Conservation (phyloP, 805 yeast species). For the Allodekkera sacchari region DNA sequence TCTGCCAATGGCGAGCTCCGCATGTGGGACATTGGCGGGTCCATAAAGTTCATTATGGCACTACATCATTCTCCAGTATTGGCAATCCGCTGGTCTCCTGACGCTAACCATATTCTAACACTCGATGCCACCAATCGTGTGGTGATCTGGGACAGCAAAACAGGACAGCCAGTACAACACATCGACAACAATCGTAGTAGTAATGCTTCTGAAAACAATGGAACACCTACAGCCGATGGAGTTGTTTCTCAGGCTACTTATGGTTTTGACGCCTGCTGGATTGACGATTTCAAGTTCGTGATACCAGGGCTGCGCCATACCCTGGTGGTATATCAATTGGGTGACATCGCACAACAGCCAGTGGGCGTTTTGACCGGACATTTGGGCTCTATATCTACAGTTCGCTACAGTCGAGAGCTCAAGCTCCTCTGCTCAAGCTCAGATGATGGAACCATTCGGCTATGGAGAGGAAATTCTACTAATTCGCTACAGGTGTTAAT, state of each 20-base stretch:
- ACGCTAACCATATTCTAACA: constrained; percentile 47
- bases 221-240: no score
- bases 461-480: constrained; percentile 65
- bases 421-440: constrained; percentile 65
- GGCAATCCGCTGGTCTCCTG: constrained; percentile 50
- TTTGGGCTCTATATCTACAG: constrained; percentile 43
- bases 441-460: constrained; percentile 63
- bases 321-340: constrained; percentile 47
- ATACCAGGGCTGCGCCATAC: constrained; percentile 53
- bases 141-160: constrained; percentile 58
- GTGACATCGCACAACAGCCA: constrained; percentile 29
- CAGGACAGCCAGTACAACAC: constrained; percentile 42
- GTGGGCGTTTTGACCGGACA: constrained; percentile 58
- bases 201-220: no score
- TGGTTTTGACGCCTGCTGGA: constrained; percentile 65
- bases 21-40: constrained; percentile 72
- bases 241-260: constrained; percentile 2
- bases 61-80: constrained; percentile 49
- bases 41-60: constrained; percentile 45
- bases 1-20: constrained; percentile 65
- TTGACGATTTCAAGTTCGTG: constrained; percentile 60
- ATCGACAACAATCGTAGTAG: constrained; percentile 24
- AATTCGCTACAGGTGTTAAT: constrained; percentile 39
- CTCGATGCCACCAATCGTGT: constrained; percentile 47
- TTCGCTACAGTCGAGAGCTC: constrained; percentile 43